Conservation (phyloP, 176 grass and related monocot genomes). For the Paspalum vaginatum region DNA sequence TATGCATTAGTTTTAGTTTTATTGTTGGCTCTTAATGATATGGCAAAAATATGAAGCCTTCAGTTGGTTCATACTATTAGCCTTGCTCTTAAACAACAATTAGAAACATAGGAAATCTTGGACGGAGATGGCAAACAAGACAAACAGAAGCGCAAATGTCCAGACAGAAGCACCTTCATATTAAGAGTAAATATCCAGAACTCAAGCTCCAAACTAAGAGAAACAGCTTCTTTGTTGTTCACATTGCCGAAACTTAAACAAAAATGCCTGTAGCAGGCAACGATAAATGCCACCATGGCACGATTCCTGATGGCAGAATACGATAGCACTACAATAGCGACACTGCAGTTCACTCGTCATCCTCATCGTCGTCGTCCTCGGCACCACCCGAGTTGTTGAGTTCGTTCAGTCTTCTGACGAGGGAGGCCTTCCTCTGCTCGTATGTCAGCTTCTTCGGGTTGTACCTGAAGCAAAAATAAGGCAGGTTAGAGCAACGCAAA, state of each 20-base stretch:
- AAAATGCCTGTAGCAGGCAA: conserved; percentile 43
- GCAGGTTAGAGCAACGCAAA: not conserved
- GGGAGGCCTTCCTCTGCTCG: conserved; percentile 73
- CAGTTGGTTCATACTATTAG: too few species aligned
- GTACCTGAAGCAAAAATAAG: conserved; percentile 36
- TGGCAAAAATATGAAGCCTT: too few species aligned
- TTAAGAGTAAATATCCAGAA: not conserved
- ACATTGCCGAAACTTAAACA: conserved; percentile 37
- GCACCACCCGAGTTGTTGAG: conserved; percentile 57
- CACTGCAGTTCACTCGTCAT: conserved; percentile 61
- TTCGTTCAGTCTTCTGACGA: conserved; percentile 62
- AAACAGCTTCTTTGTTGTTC: not conserved
- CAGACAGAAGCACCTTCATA: not conserved
- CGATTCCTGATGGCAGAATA: conserved; percentile 8
- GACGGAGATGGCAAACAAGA: too few species aligned
- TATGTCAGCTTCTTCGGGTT: conserved; percentile 88
- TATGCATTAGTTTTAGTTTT: too few species aligned
- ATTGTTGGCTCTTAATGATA: too few species aligned
- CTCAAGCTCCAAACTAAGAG: conserved; percentile 34
- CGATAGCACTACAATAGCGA: conserved; percentile 6
- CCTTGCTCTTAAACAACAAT: too few species aligned
- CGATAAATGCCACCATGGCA: not conserved
- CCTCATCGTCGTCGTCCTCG: conserved; percentile 56
- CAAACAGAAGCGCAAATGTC: not conserved
- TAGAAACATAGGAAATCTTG: too few species aligned